Base-by-base conservation (phyloP, 106 monocot species). In the Gastrodia elata region DNA sequence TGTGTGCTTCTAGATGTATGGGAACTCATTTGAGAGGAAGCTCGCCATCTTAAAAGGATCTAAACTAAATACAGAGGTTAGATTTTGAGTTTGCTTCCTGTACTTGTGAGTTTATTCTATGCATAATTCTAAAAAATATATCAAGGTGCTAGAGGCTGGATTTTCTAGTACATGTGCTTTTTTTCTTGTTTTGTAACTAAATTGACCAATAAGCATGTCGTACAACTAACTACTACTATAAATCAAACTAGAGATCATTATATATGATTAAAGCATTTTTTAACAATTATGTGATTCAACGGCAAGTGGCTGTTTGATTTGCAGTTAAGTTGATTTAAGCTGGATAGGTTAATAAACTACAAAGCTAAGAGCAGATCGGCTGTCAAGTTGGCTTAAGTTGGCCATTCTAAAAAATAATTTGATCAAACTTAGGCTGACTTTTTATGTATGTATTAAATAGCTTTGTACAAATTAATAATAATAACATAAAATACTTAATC, bases 1-100 rank as follows among this genome's bases (percentile, higher is more conserved):
- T 41, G 15, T 26, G 26, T 56, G 2, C 75, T 27, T 75, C 32
- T 55, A 80, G 80, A 71, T 75, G 36, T 57, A 71, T 71, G 80
- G 80, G 25, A 80, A 80, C 25, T 80, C 80, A 24, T 80, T 75
- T 65, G 61, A 80, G 75, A 80, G 71, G 61, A 80, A 71, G 71
- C 80, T 80, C 32, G 42, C 75, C 25, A 61, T 75, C 9, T 41
- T 80, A 36, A 80, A 71, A 55, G 75, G 80, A 36, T 33, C 41
- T 34, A 42, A 33, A 64, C 28, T 34, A 74, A 39, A 13, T 34
- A 16, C 55, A 44, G 74, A 80, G 48, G 80, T 80, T 56, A 75
- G 75, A 28, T 74, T 36, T 25, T 30, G 56, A 41, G 13, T 26
- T 71, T 71, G 14, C 30, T 71, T 39, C 27, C 70, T 43, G 27